Percentiles rank a stretch among this genome's conserved stretches.
These are phyloP conservation scores for Stentor roeselii DNA, from an alignment of 73 alveolate species.

Conservation along the genomic window DNA sequence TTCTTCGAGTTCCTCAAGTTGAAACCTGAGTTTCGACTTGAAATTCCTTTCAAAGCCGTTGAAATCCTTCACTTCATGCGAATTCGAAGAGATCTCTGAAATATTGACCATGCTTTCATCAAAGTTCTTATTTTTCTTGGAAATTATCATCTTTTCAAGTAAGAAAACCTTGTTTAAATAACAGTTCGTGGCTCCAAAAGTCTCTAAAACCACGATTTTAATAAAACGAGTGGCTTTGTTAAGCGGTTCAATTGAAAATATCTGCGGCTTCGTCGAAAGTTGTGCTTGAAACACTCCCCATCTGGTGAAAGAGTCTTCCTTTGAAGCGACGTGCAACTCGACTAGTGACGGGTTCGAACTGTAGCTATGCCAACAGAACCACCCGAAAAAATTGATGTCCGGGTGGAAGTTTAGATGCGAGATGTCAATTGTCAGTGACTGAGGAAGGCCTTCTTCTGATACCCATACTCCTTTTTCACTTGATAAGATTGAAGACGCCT, in stretches of 20 bases:
- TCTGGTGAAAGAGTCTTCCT: conserved; percentile 33
- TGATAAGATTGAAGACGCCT: conserved; percentile 3
- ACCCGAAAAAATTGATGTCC: conserved; percentile 50
- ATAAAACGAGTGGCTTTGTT: conserved; percentile 37
- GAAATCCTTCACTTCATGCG: not conserved
- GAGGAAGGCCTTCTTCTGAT: conserved; percentile 53
- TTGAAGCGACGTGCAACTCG: conserved; percentile 41
- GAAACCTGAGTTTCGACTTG: not conserved
- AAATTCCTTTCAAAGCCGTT: not conserved
- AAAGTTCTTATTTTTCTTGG: not conserved
- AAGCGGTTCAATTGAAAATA: conserved; percentile 48
- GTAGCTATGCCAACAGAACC: conserved; percentile 61
- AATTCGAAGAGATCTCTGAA: not conserved
- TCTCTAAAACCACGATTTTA: conserved; percentile 43
- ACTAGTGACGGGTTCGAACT: conserved; percentile 48
- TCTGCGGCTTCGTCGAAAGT: conserved; percentile 42
- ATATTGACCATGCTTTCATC: not conserved
- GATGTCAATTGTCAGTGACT: conserved; percentile 40
- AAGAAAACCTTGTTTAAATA: conserved; percentile 45
- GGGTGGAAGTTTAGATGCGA: conserved; percentile 39
- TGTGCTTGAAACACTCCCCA: conserved; percentile 54
- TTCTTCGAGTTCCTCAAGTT: not conserved
- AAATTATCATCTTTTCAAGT: conserved; percentile 37
- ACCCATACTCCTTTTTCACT: conserved; percentile 42
- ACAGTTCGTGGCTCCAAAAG: conserved; percentile 56